Evolutionary conservation across 2,329 filamentous ascomycete species (phyloP), one percentile per base, ranked within the genome.

Genomic region (Epichloe uncinata): DNA sequence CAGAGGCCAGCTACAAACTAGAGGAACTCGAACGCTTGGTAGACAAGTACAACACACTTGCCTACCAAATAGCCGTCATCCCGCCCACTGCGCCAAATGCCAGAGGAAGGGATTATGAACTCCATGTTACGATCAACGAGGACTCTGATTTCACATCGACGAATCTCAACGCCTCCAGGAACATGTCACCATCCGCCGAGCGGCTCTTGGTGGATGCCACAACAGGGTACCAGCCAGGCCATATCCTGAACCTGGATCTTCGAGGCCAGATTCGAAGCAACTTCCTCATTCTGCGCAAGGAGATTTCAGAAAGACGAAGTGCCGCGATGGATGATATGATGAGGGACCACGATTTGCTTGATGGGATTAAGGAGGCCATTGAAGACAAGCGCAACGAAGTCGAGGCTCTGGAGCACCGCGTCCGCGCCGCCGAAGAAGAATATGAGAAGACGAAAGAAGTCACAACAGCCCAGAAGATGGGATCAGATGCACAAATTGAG

Each of bases 361-460:
- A 97, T 65, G 87, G 86, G 57, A 91, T 96, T 64, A 93, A 93
- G 66, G 94, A 98, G 68, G 89, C 90, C 15, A 93, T 98, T 66
- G 90, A 96, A 63, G 91, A 98, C 68, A 96, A 95, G 71, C 79
- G 84, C 54, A 85, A 83, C 56, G 93, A 98, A 64, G 87, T 98
- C 16, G 91, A 96, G 63, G 86, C 88, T 3, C 73, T 98, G 15
- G 86, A 91, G 57, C 91, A 97, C 66, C 81, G 86, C 42, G 86
- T 95, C 43, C 81, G 87, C 35, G 87, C 87, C 16, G 90, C 91
- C 0, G 86, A 95, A 64, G 87, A 95, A 61, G 90, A 96, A 63
- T 94, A 95, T 63, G 89, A 96, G 61, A 89, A 87, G 68, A 90
- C 88, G 18, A 91, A 91, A 62, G 93, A 96, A 73, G 69, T 78